A percentile compares a stretch with the other conserved stretches of the same genome.
phyloP scores from a whole-genome alignment of 306 rosid species.

The Ceratonia siliqua region DNA sequence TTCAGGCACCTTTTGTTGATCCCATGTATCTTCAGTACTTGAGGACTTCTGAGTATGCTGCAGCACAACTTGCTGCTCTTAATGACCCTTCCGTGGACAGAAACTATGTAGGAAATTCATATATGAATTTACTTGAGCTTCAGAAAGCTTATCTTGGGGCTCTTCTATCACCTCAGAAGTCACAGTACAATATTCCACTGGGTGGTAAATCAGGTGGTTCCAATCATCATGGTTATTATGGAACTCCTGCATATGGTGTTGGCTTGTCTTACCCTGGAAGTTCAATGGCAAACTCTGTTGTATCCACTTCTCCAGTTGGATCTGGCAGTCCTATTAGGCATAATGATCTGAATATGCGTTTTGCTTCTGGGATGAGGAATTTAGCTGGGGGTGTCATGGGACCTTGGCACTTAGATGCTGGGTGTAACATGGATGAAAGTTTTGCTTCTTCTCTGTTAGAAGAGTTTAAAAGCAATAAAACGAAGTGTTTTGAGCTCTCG shows the following conservation, averaged over 20 bases:
- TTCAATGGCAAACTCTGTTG: constrained; percentile 75
- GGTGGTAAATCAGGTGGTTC: constrained; percentile 71
- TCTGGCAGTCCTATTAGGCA: constrained; percentile 93
- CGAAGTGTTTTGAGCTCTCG: constrained; percentile 82
- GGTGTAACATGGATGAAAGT: constrained; percentile 61
- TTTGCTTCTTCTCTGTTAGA: constrained; percentile 80
- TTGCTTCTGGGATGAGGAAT: constrained; percentile 85
- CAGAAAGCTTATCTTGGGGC: constrained; percentile 87
- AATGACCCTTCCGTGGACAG: constrained; percentile 73
- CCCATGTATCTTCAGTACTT: constrained; percentile 84
- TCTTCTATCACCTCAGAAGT: constrained; percentile 74
- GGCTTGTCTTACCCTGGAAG: constrained; percentile 88
- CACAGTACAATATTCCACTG: constrained; percentile 67
- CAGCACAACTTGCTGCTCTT: constrained; percentile 78
- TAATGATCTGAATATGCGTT: constrained; percentile 69
- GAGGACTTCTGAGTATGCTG: constrained; percentile 84
- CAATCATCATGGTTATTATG: constrained; percentile 81
- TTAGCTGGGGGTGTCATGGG: constrained; percentile 74
- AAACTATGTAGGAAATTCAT: constrained; percentile 71
- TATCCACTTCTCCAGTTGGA: constrained; percentile 77
- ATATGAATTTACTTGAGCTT: constrained; percentile 75
- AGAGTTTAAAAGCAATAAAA: constrained; percentile 86
- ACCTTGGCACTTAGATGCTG: constrained; percentile 79
- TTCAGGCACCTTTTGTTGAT: constrained; percentile 82
- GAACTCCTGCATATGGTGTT: constrained; percentile 72